Base-by-base conservation (phyloP, 179 eudicot species). In the Patellifolia procumbens region DNA sequence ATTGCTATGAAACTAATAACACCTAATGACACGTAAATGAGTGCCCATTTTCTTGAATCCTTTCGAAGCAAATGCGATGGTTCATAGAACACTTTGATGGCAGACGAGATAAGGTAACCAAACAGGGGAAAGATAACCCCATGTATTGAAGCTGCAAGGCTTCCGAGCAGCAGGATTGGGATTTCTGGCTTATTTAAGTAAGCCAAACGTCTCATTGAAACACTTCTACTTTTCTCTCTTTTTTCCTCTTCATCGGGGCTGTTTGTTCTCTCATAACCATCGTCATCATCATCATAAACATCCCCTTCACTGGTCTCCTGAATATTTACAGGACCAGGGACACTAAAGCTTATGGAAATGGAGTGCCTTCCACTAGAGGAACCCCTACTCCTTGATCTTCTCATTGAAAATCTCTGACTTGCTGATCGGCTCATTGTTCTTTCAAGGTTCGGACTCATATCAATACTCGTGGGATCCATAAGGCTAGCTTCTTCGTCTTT, bases 111-210 rank as follows among this genome's bases (percentile, higher is more conserved):
- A 63, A 89, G 56, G 65, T 80, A 87, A 11, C 92, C 98, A 65
- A 87, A 89, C 56, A 90, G 10, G 0, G 98, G 98, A 80, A 87
- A 92, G 48, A 85, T 60, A 29, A 87, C 62, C 17, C 98, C 98
- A 65, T 90, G 81, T 7, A 83, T 45, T 17, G 78, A 73, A 45
- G 98, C 95, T 73, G 89, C 96, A 32, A 86, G 1, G 9, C 88
- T 65, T 61, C 98, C 98, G 20, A 90, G 85, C 22, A 90, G 46
- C 78, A 93, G 64, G 58, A 85, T 70, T 1, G 88, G 91, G n/a
- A 86, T 1, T 77, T 93, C 98, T 0, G 97, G 95, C 78, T 87
- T 92, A 83, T 89, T 90, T 29, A 93, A 73, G 49, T 69, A 20
- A 24, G 88, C 88, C 45, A 92, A 78, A 52, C 97, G 87, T 43